Base-by-base conservation (phyloP, 495 filamentous ascomycete species). In the Penicillium herquei region DNA sequence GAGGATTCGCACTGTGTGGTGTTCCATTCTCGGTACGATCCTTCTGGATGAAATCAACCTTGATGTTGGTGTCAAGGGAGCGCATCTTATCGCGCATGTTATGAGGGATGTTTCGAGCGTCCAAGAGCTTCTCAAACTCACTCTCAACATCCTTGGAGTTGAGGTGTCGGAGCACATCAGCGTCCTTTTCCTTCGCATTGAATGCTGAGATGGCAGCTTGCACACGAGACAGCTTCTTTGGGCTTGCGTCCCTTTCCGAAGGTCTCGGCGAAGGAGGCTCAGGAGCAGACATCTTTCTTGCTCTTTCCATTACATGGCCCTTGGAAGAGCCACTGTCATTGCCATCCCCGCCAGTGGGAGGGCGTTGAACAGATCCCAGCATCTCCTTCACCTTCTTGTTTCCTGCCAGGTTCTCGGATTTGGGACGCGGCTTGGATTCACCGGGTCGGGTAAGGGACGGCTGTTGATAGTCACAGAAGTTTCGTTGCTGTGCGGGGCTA, bases 51-150 rank as follows among this genome's bases (percentile, higher is more conserved):
- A 98, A 96, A 56, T 98, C 92, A 58, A 87, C 87, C 72, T 98
- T 98, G 71, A 98, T 91, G 30, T 87, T 89, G 52, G 87, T 83
- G 51, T 90, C 90, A 47, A 98, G 76, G 32, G 84, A 90, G 31
- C 94, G 84, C 91, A 98, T 96, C 71, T 92, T 92, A 65, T 93
- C 87, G 50, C 91, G 81, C 79, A 96, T 92, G 55, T 96, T 89
- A 59, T 94, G 87, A 16, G 94, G 92, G 49, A 98, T 92, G 65
- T 97, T 95, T 52, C 91, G 81, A 31, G 90, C 83, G 71, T 96
- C 89, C 64, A 82, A 64, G 13, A 81, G 63, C 48, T 77, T 76
- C 54, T 82, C 78, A 55, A 81, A 81, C 33, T 79, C 69, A 57
- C 68, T 68, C 58, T 79, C 74, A 33, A 81, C 70, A 52, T 78